Percentiles rank a stretch among this genome's conserved stretches.
Evolutionary conservation across 2,329 filamentous ascomycete species (phyloP).

Genomic region (Cordyceps cateniannulata): DNA sequence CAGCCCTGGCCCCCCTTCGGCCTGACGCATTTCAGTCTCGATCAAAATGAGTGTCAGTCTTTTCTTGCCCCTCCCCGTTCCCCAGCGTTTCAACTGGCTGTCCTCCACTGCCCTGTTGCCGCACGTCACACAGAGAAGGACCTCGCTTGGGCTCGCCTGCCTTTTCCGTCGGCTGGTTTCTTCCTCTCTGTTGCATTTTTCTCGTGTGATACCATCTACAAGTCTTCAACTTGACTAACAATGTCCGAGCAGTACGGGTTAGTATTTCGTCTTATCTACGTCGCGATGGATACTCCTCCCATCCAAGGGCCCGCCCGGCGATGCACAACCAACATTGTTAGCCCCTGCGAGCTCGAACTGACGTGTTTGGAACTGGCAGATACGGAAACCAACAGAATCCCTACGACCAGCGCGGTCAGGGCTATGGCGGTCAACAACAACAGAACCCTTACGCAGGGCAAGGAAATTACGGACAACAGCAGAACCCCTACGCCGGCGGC

Average conservation of each 20-base stretch:
- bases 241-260: conserved; percentile 46
- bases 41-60: conserved; percentile 27
- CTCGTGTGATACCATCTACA: not conserved
- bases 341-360: not conserved
- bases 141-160: not conserved
- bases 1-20: not conserved
- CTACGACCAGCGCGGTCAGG: conserved; percentile 42
- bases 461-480: conserved; percentile 15
- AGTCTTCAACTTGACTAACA: conserved; percentile 20
- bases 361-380: conserved; percentile 27
- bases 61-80: conserved; percentile 12
- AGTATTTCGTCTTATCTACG: conserved; percentile 24
- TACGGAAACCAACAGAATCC: conserved; percentile 52
- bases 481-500: conserved; percentile 1
- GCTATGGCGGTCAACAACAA: conserved; percentile 9
- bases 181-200: conserved; percentile 13
- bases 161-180: conserved; percentile 15
- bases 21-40: conserved; percentile 1
- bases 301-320: not conserved
- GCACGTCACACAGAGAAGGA: not conserved
- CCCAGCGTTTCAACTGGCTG: conserved; percentile 18
- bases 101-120: not conserved
- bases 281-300: not conserved
- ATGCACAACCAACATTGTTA: not conserved
- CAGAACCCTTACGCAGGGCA: conserved; percentile 9